Base-by-base conservation (phyloP, 192 early-diverging fungal species). In the Coemansia sp. region DNA sequence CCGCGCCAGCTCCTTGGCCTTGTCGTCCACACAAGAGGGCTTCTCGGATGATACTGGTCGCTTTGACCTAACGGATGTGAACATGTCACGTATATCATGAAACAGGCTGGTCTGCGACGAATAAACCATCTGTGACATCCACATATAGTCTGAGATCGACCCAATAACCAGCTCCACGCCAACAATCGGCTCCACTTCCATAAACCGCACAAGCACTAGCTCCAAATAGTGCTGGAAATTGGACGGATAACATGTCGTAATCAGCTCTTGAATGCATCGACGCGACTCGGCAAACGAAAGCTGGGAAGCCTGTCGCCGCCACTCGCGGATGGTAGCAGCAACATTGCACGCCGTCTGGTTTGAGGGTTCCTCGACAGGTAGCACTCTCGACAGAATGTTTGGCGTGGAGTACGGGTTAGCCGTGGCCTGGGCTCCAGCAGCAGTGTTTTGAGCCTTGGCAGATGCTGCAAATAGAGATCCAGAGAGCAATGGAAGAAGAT, bases 91-190 rank as follows among this genome's bases (percentile, higher is more conserved):
- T 24, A 82, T 71, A 5, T 75, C 75, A 42, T 68, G 70, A 59
- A 82, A 77, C 29, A 72, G 75, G n/a, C 68, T 68, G 21, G 62
- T 35, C 19, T 59, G 56, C 9, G 65, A 68, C 36, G 71, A 45
- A 44, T 82, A 82, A 3, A 77, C 71, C 33, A 77, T 63, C 41
- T 71, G 67, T 27, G 54, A 73, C 42, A 62, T 67, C 65, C 68
- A 77, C 79, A 82, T 77, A 21, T 70, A 62, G 42, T 74, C 68
- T 17, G 79, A 74, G 19, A 82, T 68, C 34, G 79, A 73, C 9
- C 79, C 79, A 13, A 82, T 70, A 7, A 77, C 75, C 35, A 82
- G 62, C 65, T 82, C 79, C 13, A 74, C 75, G 16, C 75, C 74
- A n/a, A 68, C 68, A 8, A 59, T 54, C 1, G 79, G 79, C 59